Percentiles rank a stretch among this genome's conserved stretches.
These are phyloP conservation scores for Fusarium sp. DNA, from an alignment of 2,329 filamentous ascomycete species.

Conservation along the genomic window DNA sequence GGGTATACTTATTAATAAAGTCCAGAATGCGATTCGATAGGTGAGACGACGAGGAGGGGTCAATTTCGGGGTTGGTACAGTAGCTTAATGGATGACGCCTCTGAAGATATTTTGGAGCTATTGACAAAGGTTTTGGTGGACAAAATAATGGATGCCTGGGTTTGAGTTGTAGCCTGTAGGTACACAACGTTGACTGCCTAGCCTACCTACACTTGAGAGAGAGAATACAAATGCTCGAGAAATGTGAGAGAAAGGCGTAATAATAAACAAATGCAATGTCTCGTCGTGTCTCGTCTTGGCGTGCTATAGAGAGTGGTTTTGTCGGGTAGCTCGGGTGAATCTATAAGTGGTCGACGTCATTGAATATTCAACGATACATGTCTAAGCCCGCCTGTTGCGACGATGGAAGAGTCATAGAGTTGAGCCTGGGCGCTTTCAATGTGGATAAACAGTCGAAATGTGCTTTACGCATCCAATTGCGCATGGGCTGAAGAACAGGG, in stretches of 20 bases:
- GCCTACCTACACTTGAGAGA: neutral
- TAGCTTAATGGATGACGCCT: slow-evolving; percentile 12
- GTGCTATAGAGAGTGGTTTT: slow-evolving; percentile 18
- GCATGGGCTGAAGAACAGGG: slow-evolving; percentile 18
- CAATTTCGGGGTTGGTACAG: neutral
- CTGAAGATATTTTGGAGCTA: slow-evolving; percentile 26
- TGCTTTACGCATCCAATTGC: slow-evolving; percentile 9
- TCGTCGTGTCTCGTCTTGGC: slow-evolving; percentile 19
- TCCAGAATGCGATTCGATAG: slow-evolving; percentile 22
- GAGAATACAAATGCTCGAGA: neutral
- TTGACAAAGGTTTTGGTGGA: neutral
- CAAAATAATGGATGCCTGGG: slow-evolving; percentile 4
- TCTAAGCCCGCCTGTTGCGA: slow-evolving; percentile 34
- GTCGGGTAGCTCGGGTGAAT: slow-evolving; percentile 28
- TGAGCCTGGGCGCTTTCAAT: slow-evolving; percentile 15
- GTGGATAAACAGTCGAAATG: slow-evolving; percentile 24
- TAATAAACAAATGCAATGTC: slow-evolving; percentile 23
- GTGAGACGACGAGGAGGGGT: neutral
- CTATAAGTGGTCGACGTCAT: slow-evolving; percentile 42
- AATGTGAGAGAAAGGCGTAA: slow-evolving; percentile 2
- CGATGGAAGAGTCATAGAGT: slow-evolving; percentile 36
- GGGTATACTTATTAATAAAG: slow-evolving; percentile 4
- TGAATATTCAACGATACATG: slow-evolving; percentile 35
- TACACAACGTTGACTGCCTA: neutral
- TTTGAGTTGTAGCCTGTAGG: neutral